Conservation (phyloP, 371 early-diverging fungal species). For the Syncephalis plumigaleata region DNA sequence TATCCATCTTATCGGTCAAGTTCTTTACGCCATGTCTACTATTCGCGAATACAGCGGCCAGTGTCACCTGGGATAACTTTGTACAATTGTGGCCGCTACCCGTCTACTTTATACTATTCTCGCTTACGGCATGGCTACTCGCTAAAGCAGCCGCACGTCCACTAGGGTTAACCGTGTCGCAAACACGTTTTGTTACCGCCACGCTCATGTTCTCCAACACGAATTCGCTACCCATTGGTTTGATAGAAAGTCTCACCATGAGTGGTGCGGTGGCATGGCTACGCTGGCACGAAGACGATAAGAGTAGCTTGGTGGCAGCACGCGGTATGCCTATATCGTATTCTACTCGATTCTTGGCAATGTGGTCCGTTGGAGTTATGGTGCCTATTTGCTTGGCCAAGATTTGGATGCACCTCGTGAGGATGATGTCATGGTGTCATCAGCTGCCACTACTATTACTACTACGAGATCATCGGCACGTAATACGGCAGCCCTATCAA, state of each 20-base stretch:
- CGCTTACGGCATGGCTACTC: slow-evolving; percentile 21
- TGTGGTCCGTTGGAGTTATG: slow-evolving; percentile 57
- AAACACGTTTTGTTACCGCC: slow-evolving; percentile 38
- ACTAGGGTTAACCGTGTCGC: slow-evolving; percentile 19
- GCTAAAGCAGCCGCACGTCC: slow-evolving; percentile 23
- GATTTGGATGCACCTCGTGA: no score
- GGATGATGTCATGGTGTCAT: no score
- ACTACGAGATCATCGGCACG: no score
- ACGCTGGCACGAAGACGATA: slow-evolving; percentile 31
- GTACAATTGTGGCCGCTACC: slow-evolving; percentile 56
- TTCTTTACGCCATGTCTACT: slow-evolving; percentile 62
- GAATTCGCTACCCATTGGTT: slow-evolving; percentile 52
- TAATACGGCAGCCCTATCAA: no score
- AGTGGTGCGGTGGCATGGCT: slow-evolving; percentile 39
- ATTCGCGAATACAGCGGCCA: slow-evolving; percentile 48
- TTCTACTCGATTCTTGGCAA: slow-evolving; percentile 59
- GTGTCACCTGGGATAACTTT: slow-evolving; percentile 32
- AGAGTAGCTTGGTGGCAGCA: background rate
- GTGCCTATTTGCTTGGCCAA: slow-evolving; percentile 6
- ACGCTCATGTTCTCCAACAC: slow-evolving; percentile 52
- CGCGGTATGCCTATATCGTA: slow-evolving; percentile 54
- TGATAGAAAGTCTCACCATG: slow-evolving; percentile 46
- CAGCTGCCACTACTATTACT: no score
- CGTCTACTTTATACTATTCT: slow-evolving; percentile 32
- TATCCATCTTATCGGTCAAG: slow-evolving; percentile 46